phyloP scores from a whole-genome alignment of 2,329 filamentous ascomycete species.

The Ilyonectria destructans region DNA sequence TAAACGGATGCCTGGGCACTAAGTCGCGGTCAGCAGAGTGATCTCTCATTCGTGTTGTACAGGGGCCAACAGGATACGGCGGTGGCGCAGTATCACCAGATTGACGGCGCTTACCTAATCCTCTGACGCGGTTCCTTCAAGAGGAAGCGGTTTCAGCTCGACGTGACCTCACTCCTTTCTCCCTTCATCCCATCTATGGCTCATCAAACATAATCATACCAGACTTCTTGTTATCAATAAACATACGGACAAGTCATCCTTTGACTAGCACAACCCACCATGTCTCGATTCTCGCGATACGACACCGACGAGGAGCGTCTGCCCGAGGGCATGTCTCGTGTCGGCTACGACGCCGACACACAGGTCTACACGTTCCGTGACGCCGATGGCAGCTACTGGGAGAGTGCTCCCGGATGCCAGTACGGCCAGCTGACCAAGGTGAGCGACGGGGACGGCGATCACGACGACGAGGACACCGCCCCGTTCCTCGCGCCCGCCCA shows the following conservation, averaged over 20 bases:
- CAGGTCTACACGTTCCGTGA: conserved; percentile 69
- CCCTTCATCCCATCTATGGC: neutral
- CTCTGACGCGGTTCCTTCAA: conserved; percentile 25
- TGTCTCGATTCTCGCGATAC: conserved; percentile 62
- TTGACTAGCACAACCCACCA: conserved; percentile 35
- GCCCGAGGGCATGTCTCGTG: conserved; percentile 68
- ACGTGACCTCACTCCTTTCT: neutral
- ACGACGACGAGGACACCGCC: conserved; percentile 48
- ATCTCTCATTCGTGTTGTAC: neutral
- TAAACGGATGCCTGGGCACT: neutral
- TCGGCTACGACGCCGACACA: conserved; percentile 72
- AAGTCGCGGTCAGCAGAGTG: neutral
- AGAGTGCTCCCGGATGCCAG: conserved; percentile 65
- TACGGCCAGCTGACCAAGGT: conserved; percentile 66
- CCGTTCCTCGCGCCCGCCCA: conserved; percentile 51
- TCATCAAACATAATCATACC: neutral
- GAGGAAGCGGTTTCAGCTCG: conserved; percentile 15
- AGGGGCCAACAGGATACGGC: conserved; percentile 7
- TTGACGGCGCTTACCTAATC: conserved; percentile 29
- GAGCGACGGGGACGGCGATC: conserved; percentile 48
- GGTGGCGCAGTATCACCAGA: conserved; percentile 34
- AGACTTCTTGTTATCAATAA: neutral
- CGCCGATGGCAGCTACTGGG: conserved; percentile 64
- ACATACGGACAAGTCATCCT: neutral
- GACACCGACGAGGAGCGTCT: conserved; percentile 68